Evolutionary conservation across 2,329 filamentous ascomycete species (phyloP).

Genomic region (Aspergillus eucalypticola): DNA sequence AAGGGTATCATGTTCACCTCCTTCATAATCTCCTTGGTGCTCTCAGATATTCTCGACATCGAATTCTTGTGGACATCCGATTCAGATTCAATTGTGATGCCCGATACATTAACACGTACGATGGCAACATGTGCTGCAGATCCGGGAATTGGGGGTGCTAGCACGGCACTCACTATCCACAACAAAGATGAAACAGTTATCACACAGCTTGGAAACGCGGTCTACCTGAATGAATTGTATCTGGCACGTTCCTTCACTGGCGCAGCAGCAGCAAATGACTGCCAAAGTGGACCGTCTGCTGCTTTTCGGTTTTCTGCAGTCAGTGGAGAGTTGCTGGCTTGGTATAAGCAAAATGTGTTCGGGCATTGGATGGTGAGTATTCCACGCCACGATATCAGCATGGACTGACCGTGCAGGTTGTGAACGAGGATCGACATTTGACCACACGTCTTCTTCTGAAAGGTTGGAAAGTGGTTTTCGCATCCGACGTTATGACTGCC

Average conservation of each 20-base stretch:
- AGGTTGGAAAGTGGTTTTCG: conserved; percentile 38
- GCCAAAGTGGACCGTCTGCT: conserved; percentile 41
- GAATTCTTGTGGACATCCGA: conserved; percentile 43
- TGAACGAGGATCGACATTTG: conserved; percentile 43
- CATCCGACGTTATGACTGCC: conserved; percentile 34
- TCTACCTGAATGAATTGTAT: conserved; percentile 40
- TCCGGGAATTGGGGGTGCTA: conserved; percentile 34
- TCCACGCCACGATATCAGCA: too few species aligned
- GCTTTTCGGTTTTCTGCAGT: conserved; percentile 36
- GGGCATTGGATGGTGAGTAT: conserved; percentile 33
- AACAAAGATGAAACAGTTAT: conserved; percentile 34
- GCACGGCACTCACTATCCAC: conserved; percentile 36
- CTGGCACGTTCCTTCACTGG: conserved; percentile 35
- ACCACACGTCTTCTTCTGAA: conserved; percentile 38
- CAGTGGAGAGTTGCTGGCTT: conserved; percentile 33
- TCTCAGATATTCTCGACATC: conserved; percentile 33
- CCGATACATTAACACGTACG: conserved; percentile 30
- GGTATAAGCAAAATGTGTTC: conserved; percentile 41
- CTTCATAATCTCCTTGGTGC: conserved; percentile 36
- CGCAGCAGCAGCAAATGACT: conserved; percentile 34
- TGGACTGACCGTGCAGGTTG: conserved; percentile 19
- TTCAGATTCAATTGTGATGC: conserved; percentile 38
- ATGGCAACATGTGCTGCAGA: conserved; percentile 35
- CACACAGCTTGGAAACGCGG: conserved; percentile 33
- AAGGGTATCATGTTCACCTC: conserved; percentile 44